Percentiles rank a stretch among this genome's conserved stretches.
phyloP scores from a whole-genome alignment of 495 filamentous ascomycete species.

The Lasiosphaeria ovina region DNA sequence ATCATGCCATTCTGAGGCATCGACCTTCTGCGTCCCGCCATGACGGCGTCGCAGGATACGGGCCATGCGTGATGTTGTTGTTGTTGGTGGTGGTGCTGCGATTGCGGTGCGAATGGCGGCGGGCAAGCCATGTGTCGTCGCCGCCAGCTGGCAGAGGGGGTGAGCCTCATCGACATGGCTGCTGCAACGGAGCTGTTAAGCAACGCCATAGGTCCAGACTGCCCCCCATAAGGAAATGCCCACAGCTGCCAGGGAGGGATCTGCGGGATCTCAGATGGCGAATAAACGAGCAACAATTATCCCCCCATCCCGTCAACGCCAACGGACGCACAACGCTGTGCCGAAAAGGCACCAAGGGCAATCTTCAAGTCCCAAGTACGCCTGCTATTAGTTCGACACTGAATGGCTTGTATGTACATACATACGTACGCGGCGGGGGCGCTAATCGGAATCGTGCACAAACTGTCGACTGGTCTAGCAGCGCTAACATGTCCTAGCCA shows the following conservation, averaged over 20 bases:
- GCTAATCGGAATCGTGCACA: neutral
- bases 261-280: neutral
- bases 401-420: neutral
- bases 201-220: constrained; percentile 10
- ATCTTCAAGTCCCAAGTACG: neutral
- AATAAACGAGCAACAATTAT: neutral
- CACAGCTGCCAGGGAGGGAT: constrained; percentile 19
- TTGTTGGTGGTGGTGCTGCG: neutral
- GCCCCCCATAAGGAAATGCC: neutral
- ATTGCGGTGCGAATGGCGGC: neutral
- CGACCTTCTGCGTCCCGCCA: constrained; percentile 7
- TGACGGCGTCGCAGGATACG: neutral
- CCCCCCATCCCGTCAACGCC: neutral
- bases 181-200: neutral
- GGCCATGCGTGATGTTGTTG: neutral
- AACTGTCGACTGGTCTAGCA: constrained; percentile 3
- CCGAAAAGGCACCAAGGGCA: constrained; percentile 5
- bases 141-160: constrained; percentile 24
- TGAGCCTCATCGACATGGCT: constrained; percentile 25
- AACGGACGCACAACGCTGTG: constrained; percentile 7
- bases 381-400: constrained; percentile 2
- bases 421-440: neutral
- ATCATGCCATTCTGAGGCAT: constrained; percentile 18
- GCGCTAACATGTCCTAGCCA: neutral
- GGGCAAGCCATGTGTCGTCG: constrained; percentile 22